These are phyloP conservation scores for Penicillium pulvis DNA, from an alignment of 495 filamentous ascomycete genomes.

Conservation along the genomic window DNA sequence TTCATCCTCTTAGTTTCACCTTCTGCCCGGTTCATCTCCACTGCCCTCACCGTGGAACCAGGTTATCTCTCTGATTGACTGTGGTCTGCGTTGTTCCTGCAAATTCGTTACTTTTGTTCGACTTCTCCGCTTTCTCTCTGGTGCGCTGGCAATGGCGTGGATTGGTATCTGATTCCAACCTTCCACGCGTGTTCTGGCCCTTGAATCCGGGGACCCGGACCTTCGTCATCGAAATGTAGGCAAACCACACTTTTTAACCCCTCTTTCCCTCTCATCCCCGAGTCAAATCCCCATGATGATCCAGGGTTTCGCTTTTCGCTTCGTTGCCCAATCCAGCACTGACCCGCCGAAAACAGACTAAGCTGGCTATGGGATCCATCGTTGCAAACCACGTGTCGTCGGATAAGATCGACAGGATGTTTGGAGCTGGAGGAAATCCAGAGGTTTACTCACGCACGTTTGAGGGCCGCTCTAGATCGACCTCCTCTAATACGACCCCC, in stretches of 20 bases:
- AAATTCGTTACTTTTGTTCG: background rate
- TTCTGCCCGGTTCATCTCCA: slow-evolving; percentile 13
- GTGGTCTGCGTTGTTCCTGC: background rate
- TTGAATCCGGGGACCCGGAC: slow-evolving; percentile 11
- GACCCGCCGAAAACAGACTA: background rate
- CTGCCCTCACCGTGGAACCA: slow-evolving; percentile 24
- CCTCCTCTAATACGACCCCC: slow-evolving; percentile 42
- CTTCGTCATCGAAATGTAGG: slow-evolving; percentile 28
- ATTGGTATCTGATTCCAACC: slow-evolving; percentile 4
- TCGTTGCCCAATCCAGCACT: background rate
- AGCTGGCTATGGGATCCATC: slow-evolving; percentile 44
- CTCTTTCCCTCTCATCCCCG: slow-evolving; percentile 20
- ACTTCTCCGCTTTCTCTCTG: background rate
- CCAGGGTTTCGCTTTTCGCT: background rate
- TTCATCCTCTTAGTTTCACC: background rate
- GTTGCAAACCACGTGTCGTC: slow-evolving; percentile 50
- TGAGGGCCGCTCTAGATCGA: slow-evolving; percentile 37
- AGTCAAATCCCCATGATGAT: slow-evolving; percentile 7
- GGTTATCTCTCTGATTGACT: background rate
- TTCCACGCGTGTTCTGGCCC: slow-evolving; percentile 26
- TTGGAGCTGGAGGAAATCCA: slow-evolving; percentile 45
- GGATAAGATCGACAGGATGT: slow-evolving; percentile 52
- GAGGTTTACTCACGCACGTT: slow-evolving; percentile 40
- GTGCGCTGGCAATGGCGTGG: slow-evolving; percentile 6
- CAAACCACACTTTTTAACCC: slow-evolving; percentile 12